Conservation (phyloP, 225 moss, liverwort and hornwort species). For the Thuidium tamariscinum region DNA sequence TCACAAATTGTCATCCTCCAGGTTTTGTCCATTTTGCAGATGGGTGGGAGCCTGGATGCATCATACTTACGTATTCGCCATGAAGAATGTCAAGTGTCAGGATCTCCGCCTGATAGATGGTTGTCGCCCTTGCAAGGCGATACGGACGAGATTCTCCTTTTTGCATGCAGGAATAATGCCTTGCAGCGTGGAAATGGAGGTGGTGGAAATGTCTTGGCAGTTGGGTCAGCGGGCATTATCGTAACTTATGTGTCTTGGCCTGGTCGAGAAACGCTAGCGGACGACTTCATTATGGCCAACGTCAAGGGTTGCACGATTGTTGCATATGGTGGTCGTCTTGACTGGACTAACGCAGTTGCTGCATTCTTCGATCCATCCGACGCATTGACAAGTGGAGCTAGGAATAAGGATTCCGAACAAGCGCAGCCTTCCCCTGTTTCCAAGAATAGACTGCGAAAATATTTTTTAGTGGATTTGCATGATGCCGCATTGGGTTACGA, state of each 20-base stretch:
- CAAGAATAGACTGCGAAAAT: conserved; percentile 23
- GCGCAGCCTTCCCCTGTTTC: conserved; percentile 8
- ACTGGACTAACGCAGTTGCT: conserved; percentile 60
- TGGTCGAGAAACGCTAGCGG: conserved; percentile 57
- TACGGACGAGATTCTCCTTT: conserved; percentile 64
- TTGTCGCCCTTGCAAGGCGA: conserved; percentile 47
- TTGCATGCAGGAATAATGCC: conserved; percentile 63
- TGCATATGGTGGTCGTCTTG: conserved; percentile 81
- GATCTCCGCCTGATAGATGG: conserved; percentile 49
- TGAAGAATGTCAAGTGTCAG: conserved; percentile 76
- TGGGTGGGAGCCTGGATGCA: conserved; percentile 54
- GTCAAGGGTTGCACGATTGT: conserved; percentile 82
- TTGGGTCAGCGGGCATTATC: conserved; percentile 69
- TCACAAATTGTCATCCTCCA: not conserved
- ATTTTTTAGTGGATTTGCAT: conserved; percentile 76
- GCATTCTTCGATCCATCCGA: conserved; percentile 52
- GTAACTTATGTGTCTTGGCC: conserved; percentile 85
- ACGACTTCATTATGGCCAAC: conserved; percentile 59
- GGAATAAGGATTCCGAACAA: not conserved
- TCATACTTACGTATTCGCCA: conserved; percentile 82
- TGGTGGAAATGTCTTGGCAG: conserved; percentile 86
- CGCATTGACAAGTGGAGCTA: not conserved
- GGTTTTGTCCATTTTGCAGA: conserved; percentile 56
- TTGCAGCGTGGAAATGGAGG: conserved; percentile 91
- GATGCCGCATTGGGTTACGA: conserved; percentile 95